These are phyloP conservation scores for Arthrobotrys pseudoclavata DNA, from an alignment of 2,329 filamentous ascomycete genomes.

Conservation along the genomic window DNA sequence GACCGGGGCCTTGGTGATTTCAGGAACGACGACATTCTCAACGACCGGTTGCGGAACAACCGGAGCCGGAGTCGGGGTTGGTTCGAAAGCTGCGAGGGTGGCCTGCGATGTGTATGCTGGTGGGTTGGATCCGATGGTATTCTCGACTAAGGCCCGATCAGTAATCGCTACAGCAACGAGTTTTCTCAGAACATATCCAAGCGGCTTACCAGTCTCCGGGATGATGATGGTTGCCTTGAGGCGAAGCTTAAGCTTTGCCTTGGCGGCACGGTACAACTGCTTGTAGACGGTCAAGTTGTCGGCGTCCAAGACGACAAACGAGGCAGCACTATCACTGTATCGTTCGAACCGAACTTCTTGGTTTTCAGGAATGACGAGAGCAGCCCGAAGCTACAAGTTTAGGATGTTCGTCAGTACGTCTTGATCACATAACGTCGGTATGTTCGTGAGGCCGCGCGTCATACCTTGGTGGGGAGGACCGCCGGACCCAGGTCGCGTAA, in stretches of 20 bases:
- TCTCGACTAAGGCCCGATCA: conserved; percentile 39
- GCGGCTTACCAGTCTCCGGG: conserved; percentile 64
- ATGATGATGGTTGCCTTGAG: conserved; percentile 76
- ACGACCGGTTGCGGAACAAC: conserved; percentile 14
- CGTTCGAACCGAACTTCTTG: conserved; percentile 82
- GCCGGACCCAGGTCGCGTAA: conserved; percentile 83
- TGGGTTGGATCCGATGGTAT: conserved; percentile 42
- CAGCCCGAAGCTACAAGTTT: conserved; percentile 74
- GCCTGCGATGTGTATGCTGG: conserved; percentile 51
- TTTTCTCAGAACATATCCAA: conserved; percentile 24
- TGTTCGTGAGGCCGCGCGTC: conserved; percentile 52
- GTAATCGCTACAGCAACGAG: conserved; percentile 36
- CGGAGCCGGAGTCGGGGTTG: conserved; percentile 3
- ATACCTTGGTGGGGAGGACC: conserved; percentile 85
- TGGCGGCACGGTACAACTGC: conserved; percentile 94
- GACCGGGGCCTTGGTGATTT: conserved; percentile 5
- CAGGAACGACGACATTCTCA: conserved; percentile 18
- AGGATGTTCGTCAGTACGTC: conserved; percentile 16
- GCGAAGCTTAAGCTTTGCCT: conserved; percentile 97
- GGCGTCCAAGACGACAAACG: conserved; percentile 83
- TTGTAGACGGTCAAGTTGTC: conserved; percentile 89
- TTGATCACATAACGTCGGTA: conserved; percentile 40
- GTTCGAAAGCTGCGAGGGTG: conserved; percentile 56
- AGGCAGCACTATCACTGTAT: conserved; percentile 90
- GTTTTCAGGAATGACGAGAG: conserved; percentile 76